Evolutionary conservation across 768 basidiomycete genomes (phyloP), one percentile per base, ranked within the genome.

Genomic region (Rubroboletus satanas): DNA sequence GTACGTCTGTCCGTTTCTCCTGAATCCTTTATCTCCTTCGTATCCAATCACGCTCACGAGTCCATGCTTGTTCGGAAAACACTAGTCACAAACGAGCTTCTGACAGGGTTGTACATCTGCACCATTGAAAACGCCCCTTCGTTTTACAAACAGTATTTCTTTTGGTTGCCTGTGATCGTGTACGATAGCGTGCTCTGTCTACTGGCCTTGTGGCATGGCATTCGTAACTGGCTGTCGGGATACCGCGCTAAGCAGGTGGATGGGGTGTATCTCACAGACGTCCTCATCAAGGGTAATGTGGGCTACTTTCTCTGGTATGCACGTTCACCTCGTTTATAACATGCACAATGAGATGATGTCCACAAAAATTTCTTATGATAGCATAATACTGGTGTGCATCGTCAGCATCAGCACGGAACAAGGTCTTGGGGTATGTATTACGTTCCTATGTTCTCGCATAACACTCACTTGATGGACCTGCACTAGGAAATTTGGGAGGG

Each of bases 251-350:
- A 2, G 12, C 6, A 4, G 31, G 32, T 12, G 14, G 23, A 26
- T 17, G 23, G 7, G 23, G 31, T 56, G 0, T 15, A 23, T 21
- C 17, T 66, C 29, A 12, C 58, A 29, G 49, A 44, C 10, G 21
- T 35, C 4, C 54, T 66, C 11, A n/a, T 65, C 35, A 60, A 37
- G 21, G 64, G 52, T 3, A 66, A 51, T 10, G 41, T 18, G 9
- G 31, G 45, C 26, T 65, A 65, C 41, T 60, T 59, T 52, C 12
- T 60, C 12, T 62, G 51, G 63, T 65, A 43, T 32, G 63, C 4
- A 17, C 11, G 3, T 32, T n/a, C 41, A 17, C 5, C 9, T 39
- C n/a, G 14, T 1, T 2, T 2, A 7, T 33, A 4, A 18, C 4
- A 1, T 23, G 12, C 23, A 3, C 31, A 17, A 17, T 4, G 37